These are phyloP conservation scores for Neofusicoccum kwambonambiense DNA, from an alignment of 2,329 filamentous ascomycete species.

Conservation along the genomic window DNA sequence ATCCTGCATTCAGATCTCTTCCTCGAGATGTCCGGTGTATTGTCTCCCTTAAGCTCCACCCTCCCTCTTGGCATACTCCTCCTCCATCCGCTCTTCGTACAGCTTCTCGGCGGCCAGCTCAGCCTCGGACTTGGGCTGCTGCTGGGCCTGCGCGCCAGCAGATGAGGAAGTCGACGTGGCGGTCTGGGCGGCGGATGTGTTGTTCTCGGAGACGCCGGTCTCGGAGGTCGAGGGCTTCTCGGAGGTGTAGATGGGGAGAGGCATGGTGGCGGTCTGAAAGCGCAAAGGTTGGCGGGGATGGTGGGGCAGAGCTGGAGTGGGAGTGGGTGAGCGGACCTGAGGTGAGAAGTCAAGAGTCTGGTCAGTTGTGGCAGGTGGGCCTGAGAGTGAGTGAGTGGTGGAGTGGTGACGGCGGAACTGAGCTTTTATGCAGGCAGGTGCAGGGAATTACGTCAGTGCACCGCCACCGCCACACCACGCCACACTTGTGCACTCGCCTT, in stretches of 20 bases:
- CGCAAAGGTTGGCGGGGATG: neutral
- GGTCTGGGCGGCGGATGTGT: neutral
- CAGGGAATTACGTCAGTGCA: neutral
- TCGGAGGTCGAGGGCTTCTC: conserved; percentile 22
- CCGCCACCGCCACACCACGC: neutral
- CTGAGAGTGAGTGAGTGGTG: neutral
- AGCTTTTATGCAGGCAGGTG: neutral
- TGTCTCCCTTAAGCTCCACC: conserved; percentile 20
- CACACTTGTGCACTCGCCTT: neutral
- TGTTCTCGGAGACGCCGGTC: conserved; percentile 6
- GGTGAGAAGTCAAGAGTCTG: neutral
- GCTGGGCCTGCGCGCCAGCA: neutral
- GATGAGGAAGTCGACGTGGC: neutral
- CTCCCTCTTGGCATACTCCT: conserved; percentile 25
- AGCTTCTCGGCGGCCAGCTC: conserved; percentile 24
- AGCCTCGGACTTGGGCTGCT: conserved; percentile 21
- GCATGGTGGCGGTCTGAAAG: conserved; percentile 13
- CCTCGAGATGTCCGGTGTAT: neutral
- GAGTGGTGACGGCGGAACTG: neutral
- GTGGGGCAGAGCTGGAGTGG: no score
- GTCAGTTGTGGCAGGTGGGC: no score
- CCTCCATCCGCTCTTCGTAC: conserved; percentile 26
- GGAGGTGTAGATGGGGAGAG: conserved; percentile 17
- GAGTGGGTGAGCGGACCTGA: neutral
- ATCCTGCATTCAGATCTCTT: no score